Evolutionary conservation across 768 basidiomycete species (phyloP).

Genomic region (Panellus pusillus): DNA sequence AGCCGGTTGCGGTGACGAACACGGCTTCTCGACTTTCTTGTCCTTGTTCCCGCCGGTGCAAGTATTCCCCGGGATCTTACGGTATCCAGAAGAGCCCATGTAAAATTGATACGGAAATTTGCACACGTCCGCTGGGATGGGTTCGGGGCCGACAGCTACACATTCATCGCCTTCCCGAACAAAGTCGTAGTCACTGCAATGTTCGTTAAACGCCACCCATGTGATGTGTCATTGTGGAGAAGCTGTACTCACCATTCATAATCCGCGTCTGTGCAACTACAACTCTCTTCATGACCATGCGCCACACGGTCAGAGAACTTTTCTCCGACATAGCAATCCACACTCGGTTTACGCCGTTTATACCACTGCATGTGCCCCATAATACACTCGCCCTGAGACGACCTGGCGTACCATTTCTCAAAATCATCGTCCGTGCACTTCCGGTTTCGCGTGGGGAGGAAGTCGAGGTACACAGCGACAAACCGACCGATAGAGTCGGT

Average conservation of each 20-base stretch:
- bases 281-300: conserved; percentile 80
- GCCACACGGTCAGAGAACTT: conserved; percentile 84
- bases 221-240: background rate
- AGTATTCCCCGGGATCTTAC: conserved; percentile 89
- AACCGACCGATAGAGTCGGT: conserved; percentile 51
- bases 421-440: conserved; percentile 75
- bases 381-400: conserved; percentile 69
- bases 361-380: conserved; percentile 99
- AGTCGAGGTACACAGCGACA: conserved; percentile 81
- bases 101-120: conserved; percentile 59
- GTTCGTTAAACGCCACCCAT: conserved; percentile 1
- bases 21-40: conserved; percentile 66
- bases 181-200: conserved; percentile 81
- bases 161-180: conserved; percentile 73
- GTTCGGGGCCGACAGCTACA: conserved; percentile 83
- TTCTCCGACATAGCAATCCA: conserved; percentile 85
- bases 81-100: conserved; percentile 88
- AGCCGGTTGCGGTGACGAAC: conserved; percentile 77
- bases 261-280: conserved; percentile 81
- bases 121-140: conserved; percentile 77
- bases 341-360: conserved; percentile 73
- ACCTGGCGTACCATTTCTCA: conserved; percentile 85
- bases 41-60: conserved; percentile 81
- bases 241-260: conserved; percentile 76
- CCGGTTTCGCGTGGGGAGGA: conserved; percentile 60